Percentiles rank a stretch among this genome's conserved stretches.
These are phyloP conservation scores for Eutrema heterophyllum DNA, from an alignment of 345 rosid genomes.

Conservation along the genomic window DNA sequence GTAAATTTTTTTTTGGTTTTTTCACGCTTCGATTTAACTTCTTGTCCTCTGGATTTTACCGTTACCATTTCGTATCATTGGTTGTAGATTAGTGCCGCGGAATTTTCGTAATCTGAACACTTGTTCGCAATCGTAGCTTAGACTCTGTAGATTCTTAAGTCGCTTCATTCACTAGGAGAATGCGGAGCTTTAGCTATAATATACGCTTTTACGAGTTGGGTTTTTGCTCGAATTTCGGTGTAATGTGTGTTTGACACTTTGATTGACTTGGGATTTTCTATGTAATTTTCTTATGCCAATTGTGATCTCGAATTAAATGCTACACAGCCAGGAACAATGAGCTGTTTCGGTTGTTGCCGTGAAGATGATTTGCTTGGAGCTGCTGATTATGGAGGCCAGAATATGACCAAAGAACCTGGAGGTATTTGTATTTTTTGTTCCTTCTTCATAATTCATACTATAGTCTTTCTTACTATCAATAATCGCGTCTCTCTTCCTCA, in stretches of 20 bases:
- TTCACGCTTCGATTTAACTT: neutral
- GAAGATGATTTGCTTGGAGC: slow-evolving; percentile 56
- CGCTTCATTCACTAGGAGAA: neutral
- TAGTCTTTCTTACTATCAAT: too few species aligned
- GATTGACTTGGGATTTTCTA: too few species aligned
- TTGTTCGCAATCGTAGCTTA: neutral
- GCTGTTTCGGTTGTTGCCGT: slow-evolving; percentile 69
- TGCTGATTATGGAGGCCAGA: slow-evolving; percentile 55
- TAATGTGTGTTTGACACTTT: neutral
- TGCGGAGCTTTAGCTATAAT: neutral
- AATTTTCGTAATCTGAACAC: too few species aligned
- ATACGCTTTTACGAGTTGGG: neutral
- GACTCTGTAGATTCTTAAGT: neutral
- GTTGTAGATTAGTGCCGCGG: too few species aligned
- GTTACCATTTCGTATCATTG: too few species aligned
- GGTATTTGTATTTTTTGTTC: too few species aligned
- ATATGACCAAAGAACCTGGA: slow-evolving; percentile 48
- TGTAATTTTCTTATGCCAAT: neutral
- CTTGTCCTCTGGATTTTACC: too few species aligned
- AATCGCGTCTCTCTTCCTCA: too few species aligned
- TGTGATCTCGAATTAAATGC: neutral
- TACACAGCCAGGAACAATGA: slow-evolving; percentile 29
- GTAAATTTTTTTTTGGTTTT: too few species aligned
- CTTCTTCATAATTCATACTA: too few species aligned
- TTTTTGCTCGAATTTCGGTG: neutral